Evolutionary conservation across 2,329 filamentous ascomycete species (phyloP).

Genomic region (Diplocarpon rosae): DNA sequence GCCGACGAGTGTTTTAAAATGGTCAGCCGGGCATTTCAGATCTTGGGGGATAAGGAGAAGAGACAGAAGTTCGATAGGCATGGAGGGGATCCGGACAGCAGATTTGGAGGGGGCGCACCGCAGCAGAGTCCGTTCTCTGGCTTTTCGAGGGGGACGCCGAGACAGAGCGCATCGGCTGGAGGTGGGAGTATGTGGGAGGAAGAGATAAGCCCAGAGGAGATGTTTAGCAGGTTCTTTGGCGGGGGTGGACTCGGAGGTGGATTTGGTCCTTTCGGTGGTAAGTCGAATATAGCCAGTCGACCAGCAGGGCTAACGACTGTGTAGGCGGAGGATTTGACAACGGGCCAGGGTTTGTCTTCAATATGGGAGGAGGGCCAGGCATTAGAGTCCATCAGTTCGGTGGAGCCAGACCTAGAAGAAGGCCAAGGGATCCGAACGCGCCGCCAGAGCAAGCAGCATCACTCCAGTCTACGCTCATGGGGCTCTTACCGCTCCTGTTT

Average conservation of each 20-base stretch:
- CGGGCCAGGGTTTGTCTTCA: conserved; percentile 88
- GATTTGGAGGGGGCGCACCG: conserved; percentile 56
- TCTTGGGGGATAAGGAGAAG: conserved; percentile 90
- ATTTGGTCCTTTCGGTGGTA: conserved; percentile 54
- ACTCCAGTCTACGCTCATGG: conserved; percentile 45
- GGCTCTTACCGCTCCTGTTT: conserved; percentile 77
- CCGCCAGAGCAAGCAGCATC: conserved; percentile 39
- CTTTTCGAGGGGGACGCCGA: conserved; percentile 38
- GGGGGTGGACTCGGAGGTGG: conserved; percentile 45
- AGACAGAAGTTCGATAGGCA: conserved; percentile 77
- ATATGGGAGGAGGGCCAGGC: conserved; percentile 83
- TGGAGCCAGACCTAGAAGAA: conserved; percentile 61
- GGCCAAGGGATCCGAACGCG: conserved; percentile 56
- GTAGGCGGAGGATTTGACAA: conserved; percentile 50
- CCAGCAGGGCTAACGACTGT: conserved; percentile 6
- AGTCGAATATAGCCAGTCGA: conserved; percentile 27
- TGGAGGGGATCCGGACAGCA: conserved; percentile 83
- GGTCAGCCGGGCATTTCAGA: conserved; percentile 86
- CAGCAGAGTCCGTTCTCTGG: conserved; percentile 53
- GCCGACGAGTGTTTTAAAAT: conserved; percentile 98
- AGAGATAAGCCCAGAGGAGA: conserved; percentile 89
- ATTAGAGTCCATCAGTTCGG: conserved; percentile 95
- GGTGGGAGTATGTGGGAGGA: conserved; percentile 64
- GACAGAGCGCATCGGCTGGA: conserved; percentile 20
- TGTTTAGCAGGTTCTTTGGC: conserved; percentile 95